Conservation (phyloP, 192 early-diverging fungal species). For the Phycomyces blakesleeanus region DNA sequence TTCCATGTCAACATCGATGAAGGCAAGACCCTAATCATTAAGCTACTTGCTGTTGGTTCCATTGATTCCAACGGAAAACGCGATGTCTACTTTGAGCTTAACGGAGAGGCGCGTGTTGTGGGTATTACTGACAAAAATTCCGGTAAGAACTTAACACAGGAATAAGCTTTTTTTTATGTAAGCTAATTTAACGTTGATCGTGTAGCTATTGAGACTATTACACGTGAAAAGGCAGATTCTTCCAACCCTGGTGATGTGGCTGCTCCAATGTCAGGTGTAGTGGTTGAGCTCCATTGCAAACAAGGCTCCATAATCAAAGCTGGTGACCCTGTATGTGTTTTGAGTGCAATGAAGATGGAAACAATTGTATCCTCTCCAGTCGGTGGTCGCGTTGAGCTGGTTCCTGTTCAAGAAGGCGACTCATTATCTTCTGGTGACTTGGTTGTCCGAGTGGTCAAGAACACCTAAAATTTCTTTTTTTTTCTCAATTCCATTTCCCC, state of each 20-base stretch:
- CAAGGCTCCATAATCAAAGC: conserved; percentile 78
- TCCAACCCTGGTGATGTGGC: conserved; percentile 77
- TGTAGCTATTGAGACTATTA: conserved; percentile 50
- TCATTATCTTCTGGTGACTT: conserved; percentile 81
- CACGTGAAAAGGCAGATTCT: conserved; percentile 72
- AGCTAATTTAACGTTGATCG: no score
- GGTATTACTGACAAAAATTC: conserved; percentile 64
- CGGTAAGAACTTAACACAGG: conserved; percentile 1
- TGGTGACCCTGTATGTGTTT: conserved; percentile 88
- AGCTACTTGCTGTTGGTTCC: conserved; percentile 85
- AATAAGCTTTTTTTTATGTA: no score
- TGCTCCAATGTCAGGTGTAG: conserved; percentile 93
- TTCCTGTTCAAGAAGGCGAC: conserved; percentile 71
- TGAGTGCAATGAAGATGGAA: conserved; percentile 98
- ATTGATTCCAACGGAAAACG: conserved; percentile 72
- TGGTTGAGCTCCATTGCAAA: conserved; percentile 87
- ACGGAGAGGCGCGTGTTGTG: conserved; percentile 90
- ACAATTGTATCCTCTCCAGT: conserved; percentile 83
- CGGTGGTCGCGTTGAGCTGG: conserved; percentile 67
- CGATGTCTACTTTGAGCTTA: conserved; percentile 95
- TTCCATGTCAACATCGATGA: conserved; percentile 81
- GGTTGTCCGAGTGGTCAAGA: conserved; percentile 65
- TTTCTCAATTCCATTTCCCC: no score
- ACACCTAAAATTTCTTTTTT: conserved; percentile 25
- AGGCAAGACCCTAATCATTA: conserved; percentile 88